A percentile compares a stretch with the other conserved stretches of the same genome.
These are phyloP conservation scores for Psidium guajava DNA, from an alignment of 345 rosid genomes.

Conservation along the genomic window DNA sequence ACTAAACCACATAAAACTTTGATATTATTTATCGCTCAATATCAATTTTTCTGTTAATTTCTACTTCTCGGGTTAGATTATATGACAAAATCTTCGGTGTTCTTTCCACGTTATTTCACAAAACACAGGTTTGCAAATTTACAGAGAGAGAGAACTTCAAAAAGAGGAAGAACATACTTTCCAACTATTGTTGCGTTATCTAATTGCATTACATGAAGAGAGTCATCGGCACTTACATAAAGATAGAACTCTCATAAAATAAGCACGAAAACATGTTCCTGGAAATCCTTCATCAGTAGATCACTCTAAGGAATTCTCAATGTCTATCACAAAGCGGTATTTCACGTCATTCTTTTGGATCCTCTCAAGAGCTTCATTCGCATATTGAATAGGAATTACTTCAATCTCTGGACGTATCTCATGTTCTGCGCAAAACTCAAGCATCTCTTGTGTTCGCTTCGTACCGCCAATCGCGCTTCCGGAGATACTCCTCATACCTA, in stretches of 20 bases:
- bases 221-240: neutral
- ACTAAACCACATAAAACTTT: neutral
- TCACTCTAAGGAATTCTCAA: slow-evolving; percentile 17
- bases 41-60: neutral
- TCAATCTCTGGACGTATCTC: slow-evolving; percentile 17
- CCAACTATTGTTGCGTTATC: neutral
- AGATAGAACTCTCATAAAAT: neutral
- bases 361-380: slow-evolving; percentile 25
- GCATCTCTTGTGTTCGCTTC: slow-evolving; percentile 20
- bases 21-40: neutral
- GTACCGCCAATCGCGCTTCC: slow-evolving; percentile 26
- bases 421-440: slow-evolving; percentile 21
- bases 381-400: slow-evolving; percentile 17
- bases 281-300: too few relatives aligned
- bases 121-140: neutral
- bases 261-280: neutral
- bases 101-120: neutral
- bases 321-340: slow-evolving; percentile 23
- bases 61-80: neutral
- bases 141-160: neutral
- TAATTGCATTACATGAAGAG: neutral
- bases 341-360: slow-evolving; percentile 17
- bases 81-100: neutral
- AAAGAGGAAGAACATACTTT: neutral
- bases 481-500: slow-evolving; percentile 13